phyloP scores from a whole-genome alignment of 2,329 filamentous ascomycete genomes.

The Hymenoscyphus linearis region DNA sequence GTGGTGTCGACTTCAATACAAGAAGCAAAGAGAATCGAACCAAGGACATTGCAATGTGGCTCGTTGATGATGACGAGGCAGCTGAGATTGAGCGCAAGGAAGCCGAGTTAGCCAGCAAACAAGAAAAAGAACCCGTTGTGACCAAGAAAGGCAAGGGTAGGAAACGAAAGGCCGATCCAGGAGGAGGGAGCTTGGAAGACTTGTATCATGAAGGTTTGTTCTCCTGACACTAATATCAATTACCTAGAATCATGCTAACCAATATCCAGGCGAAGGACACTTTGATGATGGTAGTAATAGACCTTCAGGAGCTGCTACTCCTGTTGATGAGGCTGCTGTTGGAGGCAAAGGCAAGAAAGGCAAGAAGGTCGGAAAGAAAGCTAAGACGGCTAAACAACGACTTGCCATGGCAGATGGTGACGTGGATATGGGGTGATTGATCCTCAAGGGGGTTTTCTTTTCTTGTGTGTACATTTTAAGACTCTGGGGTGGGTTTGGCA shows the following conservation, averaged over 20 bases:
- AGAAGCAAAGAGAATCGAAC: conserved; percentile 86
- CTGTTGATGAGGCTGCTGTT: conserved; percentile 49
- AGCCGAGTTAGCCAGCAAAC: conserved; percentile 65
- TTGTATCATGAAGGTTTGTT: conserved; percentile 97
- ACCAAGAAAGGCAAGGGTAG: conserved; percentile 59
- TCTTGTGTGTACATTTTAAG: not conserved
- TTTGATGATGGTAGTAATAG: conserved; percentile 85
- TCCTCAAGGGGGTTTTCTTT: not conserved
- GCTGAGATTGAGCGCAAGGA: conserved; percentile 91
- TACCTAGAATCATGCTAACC: conserved; percentile 32
- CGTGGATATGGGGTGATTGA: conserved; percentile 25
- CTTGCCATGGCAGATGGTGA: conserved; percentile 63
- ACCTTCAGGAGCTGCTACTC: conserved; percentile 79
- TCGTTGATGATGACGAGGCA: conserved; percentile 94
- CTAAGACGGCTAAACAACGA: conserved; percentile 64
- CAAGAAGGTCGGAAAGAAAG: conserved; percentile 50
- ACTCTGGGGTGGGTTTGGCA: not conserved
- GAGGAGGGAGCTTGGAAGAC: conserved; percentile 71
- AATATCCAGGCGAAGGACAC: conserved; percentile 77
- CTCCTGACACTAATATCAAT: not conserved
- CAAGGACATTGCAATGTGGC: conserved; percentile 98
- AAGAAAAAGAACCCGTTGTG: conserved; percentile 56
- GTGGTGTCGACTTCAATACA: conserved; percentile 94
- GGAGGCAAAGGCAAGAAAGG: conserved; percentile 51
- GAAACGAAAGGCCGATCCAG: conserved; percentile 50